phyloP scores from a whole-genome alignment of 805 yeast species.

The Torulaspora quercuum region DNA sequence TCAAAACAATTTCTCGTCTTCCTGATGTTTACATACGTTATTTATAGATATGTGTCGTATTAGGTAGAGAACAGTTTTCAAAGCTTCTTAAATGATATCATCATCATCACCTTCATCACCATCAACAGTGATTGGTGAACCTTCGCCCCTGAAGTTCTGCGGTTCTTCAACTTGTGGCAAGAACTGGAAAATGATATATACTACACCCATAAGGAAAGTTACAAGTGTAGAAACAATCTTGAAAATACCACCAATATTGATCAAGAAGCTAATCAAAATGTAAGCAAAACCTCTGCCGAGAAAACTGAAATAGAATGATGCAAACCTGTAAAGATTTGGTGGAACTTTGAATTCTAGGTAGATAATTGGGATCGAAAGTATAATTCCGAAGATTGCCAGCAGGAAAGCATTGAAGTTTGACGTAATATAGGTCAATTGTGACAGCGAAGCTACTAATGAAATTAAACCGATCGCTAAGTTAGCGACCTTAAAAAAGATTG shows the following conservation, averaged over 20 bases:
- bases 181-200: slow-evolving; percentile 60
- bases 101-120: slow-evolving; percentile 42
- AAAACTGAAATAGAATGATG: slow-evolving; percentile 64
- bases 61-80: too few relatives aligned
- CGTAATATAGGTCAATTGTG: slow-evolving; percentile 23
- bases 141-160: slow-evolving; percentile 66
- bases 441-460: slow-evolving; percentile 39
- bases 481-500: slow-evolving; percentile 36
- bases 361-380: slow-evolving; percentile 53
- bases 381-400: slow-evolving; percentile 55
- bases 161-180: slow-evolving; percentile 77
- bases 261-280: slow-evolving; percentile 45
- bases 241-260: slow-evolving; percentile 53
- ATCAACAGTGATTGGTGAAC: slow-evolving; percentile 37
- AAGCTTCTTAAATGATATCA: slow-evolving; percentile 13
- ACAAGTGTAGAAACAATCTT: slow-evolving; percentile 57
- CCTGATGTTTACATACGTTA: too few relatives aligned
- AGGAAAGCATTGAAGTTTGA: slow-evolving; percentile 42
- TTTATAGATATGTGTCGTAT: too few relatives aligned
- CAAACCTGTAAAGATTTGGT: slow-evolving; percentile 59
- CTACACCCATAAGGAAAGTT: slow-evolving; percentile 58
- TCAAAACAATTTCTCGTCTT: too few relatives aligned
- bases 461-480: slow-evolving; percentile 55
- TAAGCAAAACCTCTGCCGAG: slow-evolving; percentile 49
- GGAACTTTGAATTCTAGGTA: slow-evolving; percentile 45